Base-by-base conservation (phyloP, 2,329 filamentous ascomycete genomes). In the Apiospora marii region DNA sequence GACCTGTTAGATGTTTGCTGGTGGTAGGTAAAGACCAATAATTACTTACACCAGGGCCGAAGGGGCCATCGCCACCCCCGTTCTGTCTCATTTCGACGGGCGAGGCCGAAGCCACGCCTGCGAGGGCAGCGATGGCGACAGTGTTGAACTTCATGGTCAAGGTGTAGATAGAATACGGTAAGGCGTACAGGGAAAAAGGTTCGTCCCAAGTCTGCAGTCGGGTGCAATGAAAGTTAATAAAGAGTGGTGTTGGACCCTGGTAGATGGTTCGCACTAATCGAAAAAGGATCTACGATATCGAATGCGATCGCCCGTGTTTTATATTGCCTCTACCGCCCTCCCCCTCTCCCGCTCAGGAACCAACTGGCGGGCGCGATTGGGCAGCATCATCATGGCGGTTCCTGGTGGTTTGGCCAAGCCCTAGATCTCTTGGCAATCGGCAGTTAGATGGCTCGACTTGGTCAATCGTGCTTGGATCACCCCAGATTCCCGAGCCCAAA, bases 31-130 rank as follows among this genome's bases (percentile, higher is more conserved):
- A n/a, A n/a, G n/a, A n/a, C n/a, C n/a, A n/a, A n/a, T n/a, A n/a
- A n/a, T n/a, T n/a, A n/a, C n/a, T n/a, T n/a, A 64, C 58, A n/a
- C 58, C 58, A 10, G 58, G 58, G 8, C 58, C 58, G 58, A 41
- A 64, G 19, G 58, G 58, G 10, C 58, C 58, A 24, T 64, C 58
- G 4, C 58, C 58, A 7, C 58, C 58, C 5, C 58, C 58, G 22
- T 64, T 64, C 58, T 64, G 58, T 64, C 58, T 64, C 19, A 3
- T 37, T 2, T 64, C 58, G 2, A 64, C 58, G 10, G 58, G 58
- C 1, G 58, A 64, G 58, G 58, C 34, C 58, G 58, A 41, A 41
- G 34, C 58, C 58, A 64, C 19, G 14, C 58, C 58, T 6, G 58
- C 58, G 19, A 64, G 19, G 58, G 58, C 58, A 14, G 34, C 34